These are phyloP conservation scores for Trichoderma sp. DNA, from an alignment of 2,329 filamentous ascomycete genomes.

Conservation along the genomic window DNA sequence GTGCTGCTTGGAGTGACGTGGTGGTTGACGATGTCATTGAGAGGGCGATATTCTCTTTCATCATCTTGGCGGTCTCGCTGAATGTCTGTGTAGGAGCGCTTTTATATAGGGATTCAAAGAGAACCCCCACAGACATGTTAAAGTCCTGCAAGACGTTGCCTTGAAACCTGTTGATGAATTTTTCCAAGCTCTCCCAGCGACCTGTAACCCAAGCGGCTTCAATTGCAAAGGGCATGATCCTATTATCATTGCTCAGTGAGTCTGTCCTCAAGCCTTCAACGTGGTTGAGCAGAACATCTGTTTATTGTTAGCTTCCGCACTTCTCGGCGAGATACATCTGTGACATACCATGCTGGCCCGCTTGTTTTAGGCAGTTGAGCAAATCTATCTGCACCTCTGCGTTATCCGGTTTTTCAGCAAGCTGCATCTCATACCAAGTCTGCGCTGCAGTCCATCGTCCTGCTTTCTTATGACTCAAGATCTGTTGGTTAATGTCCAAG, in stretches of 20 bases:
- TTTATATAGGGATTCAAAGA: slow-evolving; percentile 59
- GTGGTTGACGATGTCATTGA: slow-evolving; percentile 75
- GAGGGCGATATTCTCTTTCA: slow-evolving; percentile 69
- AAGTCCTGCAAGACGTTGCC: slow-evolving; percentile 60
- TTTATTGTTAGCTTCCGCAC: slow-evolving; percentile 24
- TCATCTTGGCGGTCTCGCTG: slow-evolving; percentile 52
- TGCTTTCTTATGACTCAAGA: slow-evolving; percentile 87
- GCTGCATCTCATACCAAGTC: slow-evolving; percentile 93
- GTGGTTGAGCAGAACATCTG: slow-evolving; percentile 82
- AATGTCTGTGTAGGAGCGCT: slow-evolving; percentile 52
- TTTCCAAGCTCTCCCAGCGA: slow-evolving; percentile 72
- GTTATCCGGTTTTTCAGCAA: slow-evolving; percentile 76
- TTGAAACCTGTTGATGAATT: slow-evolving; percentile 58
- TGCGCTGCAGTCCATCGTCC: slow-evolving; percentile 93
- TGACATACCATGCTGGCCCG: slow-evolving; percentile 80
- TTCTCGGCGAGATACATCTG: neutral
- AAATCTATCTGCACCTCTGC: slow-evolving; percentile 77
- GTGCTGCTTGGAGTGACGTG: slow-evolving; percentile 76
- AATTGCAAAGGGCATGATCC: slow-evolving; percentile 76
- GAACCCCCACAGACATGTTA: slow-evolving; percentile 70
- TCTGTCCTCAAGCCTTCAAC: slow-evolving; percentile 70
- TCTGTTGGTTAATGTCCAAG: slow-evolving; percentile 89
- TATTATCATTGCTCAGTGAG: slow-evolving; percentile 49
- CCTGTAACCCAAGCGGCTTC: slow-evolving; percentile 91
- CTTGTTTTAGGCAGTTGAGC: slow-evolving; percentile 84